Base-by-base conservation (phyloP, 352 stramenopile species). In the Pythium volutum region DNA sequence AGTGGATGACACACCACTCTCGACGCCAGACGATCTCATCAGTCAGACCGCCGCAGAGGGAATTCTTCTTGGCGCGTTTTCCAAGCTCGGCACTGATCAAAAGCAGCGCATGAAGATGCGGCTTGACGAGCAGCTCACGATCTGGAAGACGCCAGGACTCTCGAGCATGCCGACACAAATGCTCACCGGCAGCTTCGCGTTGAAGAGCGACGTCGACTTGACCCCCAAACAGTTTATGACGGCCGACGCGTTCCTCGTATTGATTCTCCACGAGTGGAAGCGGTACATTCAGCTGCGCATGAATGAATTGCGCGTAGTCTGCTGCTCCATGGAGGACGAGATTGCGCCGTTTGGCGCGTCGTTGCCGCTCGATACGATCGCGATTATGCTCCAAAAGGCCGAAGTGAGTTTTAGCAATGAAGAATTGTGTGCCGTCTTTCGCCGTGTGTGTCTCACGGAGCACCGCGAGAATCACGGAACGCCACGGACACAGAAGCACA, bases 251-350 rank as follows among this genome's bases (percentile, higher is more conserved):
- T 91, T 94, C 29, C 70, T 94, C 0, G 66, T 92, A 3, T 36
- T 91, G 1, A 71, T 75, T 9, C 41, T 92, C 11, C 41, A 74
- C 16, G 84, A 94, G 57, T 94, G 84, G 82, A 76, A 85, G 34
- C 72, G 69, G 3, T 91, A 91, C 55, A 68, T 92, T 15, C 66
- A 87, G 20, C 59, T 79, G n/a, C 76, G 79, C 12, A 77, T 94
- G 49, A 82, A 88, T 57, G 81, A 90, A 31, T 58, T 94, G 3
- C 76, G 77, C 6, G 71, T 88, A 16, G 69, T 78, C 14, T 90
- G 79, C 49, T 85, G 71, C 55, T 66, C 62, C 16, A 73, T 83
- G 29, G 74, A 89, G 27, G 77, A 83, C 26, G 79, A 90, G 14
- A 70, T 90, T 41, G 42, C 55, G 0, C 74, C 78, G 1, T 85